These are phyloP conservation scores for Yamadazyma spencermartinsiae DNA, from an alignment of 1,139 yeast species.

Conservation along the genomic window DNA sequence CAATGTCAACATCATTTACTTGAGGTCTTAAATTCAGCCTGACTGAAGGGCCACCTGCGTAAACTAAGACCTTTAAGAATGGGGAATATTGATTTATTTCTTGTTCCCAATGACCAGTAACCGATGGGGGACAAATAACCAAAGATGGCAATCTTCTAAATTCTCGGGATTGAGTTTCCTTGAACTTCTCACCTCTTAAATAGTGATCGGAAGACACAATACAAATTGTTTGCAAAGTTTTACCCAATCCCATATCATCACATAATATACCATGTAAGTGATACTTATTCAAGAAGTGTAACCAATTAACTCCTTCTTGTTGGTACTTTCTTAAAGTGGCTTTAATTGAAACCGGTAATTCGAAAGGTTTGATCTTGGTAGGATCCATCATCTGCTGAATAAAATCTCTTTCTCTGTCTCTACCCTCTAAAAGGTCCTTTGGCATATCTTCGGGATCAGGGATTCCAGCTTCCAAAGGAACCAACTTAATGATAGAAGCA, in stretches of 20 bases:
- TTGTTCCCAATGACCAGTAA: constrained; percentile 99
- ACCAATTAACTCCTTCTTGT: constrained; percentile 98
- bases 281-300: constrained; percentile 91
- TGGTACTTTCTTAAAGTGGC: constrained; percentile 95
- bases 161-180: constrained; percentile 63
- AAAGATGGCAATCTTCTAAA: constrained; percentile 77
- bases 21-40: constrained; percentile 58
- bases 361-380: constrained; percentile 84
- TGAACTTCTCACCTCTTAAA: constrained; percentile 69
- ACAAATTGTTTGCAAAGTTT: constrained; percentile 95
- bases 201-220: constrained; percentile 96
- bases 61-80: constrained; percentile 75
- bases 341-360: constrained; percentile 85
- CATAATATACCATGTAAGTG: constrained; percentile 95
- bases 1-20: constrained; percentile 68
- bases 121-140: constrained; percentile 93
- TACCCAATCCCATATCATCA: constrained; percentile 99
- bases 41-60: constrained; percentile 89
- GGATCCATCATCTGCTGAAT: constrained; percentile 99
- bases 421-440: constrained; percentile 74
- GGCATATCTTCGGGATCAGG: constrained; percentile 97
- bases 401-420: constrained; percentile 92
- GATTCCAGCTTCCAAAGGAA: constrained; percentile 96
- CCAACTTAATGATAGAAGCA: constrained; percentile 92
- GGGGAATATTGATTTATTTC: constrained; percentile 92